Evolutionary conservation across 1,139 yeast species (phyloP).

Genomic region (Pichia terricola): DNA sequence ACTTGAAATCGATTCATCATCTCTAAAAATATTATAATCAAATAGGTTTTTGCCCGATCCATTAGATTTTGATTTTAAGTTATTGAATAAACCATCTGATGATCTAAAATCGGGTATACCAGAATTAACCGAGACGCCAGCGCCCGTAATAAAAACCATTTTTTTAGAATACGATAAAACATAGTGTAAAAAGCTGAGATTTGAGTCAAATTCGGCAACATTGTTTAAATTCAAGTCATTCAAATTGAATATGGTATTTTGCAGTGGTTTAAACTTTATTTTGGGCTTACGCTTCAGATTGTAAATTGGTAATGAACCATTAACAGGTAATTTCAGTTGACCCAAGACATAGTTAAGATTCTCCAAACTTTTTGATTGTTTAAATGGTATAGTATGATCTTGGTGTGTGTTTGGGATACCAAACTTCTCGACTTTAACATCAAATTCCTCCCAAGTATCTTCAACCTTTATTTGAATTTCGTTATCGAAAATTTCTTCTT

Average conservation of each 20-base stretch:
- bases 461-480: too few species aligned
- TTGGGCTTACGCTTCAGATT: conserved; percentile 27
- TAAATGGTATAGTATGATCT: too few species aligned
- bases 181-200: conserved; percentile 33
- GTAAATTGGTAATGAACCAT: conserved; percentile 6
- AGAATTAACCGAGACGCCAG: conserved; percentile 83
- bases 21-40: conserved; percentile 71
- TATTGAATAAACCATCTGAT: conserved; percentile 62
- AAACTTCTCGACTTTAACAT: too few species aligned
- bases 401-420: too few species aligned
- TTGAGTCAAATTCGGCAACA: neutral
- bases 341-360: neutral
- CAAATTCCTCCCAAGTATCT: too few species aligned
- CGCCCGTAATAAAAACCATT: conserved; percentile 64
- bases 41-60: conserved; percentile 71
- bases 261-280: conserved; percentile 32
- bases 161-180: conserved; percentile 38
- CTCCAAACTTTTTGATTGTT: too few species aligned
- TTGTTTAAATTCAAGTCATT: conserved; percentile 20
- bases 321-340: conserved; percentile 1
- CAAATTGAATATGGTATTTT: conserved; percentile 32
- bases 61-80: conserved; percentile 27
- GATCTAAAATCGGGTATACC: conserved; percentile 90
- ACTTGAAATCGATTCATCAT: conserved; percentile 45
- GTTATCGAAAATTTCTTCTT: too few species aligned